These are phyloP conservation scores for Usnea hakonensis DNA, from an alignment of 495 filamentous ascomycete species.

Conservation along the genomic window DNA sequence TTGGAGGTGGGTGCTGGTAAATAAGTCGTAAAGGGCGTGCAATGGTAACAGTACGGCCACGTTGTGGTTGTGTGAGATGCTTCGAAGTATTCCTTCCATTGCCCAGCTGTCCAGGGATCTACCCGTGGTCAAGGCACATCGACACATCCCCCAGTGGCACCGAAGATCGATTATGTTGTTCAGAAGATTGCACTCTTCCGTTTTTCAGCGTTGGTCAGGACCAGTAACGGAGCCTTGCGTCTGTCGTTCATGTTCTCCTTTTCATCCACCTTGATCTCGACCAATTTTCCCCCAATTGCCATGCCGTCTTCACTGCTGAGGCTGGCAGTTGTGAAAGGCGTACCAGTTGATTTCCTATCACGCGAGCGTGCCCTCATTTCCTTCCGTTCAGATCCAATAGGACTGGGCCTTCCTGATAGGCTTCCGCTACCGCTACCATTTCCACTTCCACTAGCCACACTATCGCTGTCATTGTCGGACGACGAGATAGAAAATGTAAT, in stretches of 20 bases:
- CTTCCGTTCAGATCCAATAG: constrained; percentile 78
- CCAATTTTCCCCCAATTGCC: constrained; percentile 44
- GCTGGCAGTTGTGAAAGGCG: constrained; percentile 51
- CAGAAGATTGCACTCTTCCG: constrained; percentile 66
- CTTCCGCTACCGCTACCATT: no score
- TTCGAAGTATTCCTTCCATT: background rate
- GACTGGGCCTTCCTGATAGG: constrained; percentile 68
- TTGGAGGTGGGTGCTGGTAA: constrained; percentile 11
- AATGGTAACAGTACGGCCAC: constrained; percentile 11
- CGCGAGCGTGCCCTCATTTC: constrained; percentile 54
- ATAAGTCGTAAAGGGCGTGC: constrained; percentile 21
- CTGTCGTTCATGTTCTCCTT: constrained; percentile 43
- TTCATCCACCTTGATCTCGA: constrained; percentile 40
- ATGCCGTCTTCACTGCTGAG: constrained; percentile 53
- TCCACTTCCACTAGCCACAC: constrained; percentile 67
- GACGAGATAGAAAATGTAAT: constrained; percentile 59
- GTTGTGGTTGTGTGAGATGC: background rate
- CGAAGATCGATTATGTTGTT: background rate
- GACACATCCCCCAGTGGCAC: background rate
- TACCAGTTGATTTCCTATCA: constrained; percentile 48
- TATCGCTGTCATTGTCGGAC: constrained; percentile 72
- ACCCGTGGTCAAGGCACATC: constrained; percentile 10
- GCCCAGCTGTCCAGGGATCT: constrained; percentile 13
- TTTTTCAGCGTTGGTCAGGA: constrained; percentile 85
- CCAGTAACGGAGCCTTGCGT: constrained; percentile 77